Conservation (phyloP, 78 protist genomes). For the Tieghemostelium lacteum region DNA sequence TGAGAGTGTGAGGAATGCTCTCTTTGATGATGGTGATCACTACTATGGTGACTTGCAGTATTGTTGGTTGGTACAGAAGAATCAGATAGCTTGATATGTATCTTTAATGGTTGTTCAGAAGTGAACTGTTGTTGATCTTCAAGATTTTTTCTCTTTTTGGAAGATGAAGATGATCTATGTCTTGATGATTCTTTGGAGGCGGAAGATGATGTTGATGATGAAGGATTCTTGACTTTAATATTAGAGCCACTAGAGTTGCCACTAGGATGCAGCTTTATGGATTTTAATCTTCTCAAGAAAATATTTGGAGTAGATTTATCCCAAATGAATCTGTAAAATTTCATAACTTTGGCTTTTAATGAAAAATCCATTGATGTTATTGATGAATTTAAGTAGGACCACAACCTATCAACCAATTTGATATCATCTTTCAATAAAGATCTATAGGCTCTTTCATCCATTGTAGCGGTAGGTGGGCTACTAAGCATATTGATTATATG, state of each 20-base stretch:
- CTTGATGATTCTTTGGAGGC: background rate
- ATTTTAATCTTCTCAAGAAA: slow-evolving; percentile 4
- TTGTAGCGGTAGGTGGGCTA: slow-evolving; percentile 20
- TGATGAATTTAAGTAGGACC: slow-evolving; percentile 43
- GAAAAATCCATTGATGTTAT: slow-evolving; percentile 10
- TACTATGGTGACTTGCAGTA: background rate
- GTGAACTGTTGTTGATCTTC: background rate
- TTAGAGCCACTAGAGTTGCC: background rate
- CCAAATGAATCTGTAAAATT: slow-evolving; percentile 32
- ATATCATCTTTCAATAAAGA: slow-evolving; percentile 42
- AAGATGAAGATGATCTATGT: background rate
- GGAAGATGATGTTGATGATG: slow-evolving; percentile 4
- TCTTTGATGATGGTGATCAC: background rate
- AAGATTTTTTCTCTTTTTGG: slow-evolving; percentile 26
- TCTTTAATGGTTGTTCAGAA: slow-evolving; percentile 46
- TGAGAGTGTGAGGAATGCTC: background rate
- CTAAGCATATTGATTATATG: slow-evolving; percentile 13
- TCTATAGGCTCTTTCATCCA: slow-evolving; percentile 45
- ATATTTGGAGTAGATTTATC: slow-evolving; percentile 28
- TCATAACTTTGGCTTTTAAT: slow-evolving; percentile 6
- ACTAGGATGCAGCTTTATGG: background rate
- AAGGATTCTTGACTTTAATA: background rate
- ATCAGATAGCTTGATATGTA: slow-evolving; percentile 22
- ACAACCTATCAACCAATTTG: slow-evolving; percentile 40
- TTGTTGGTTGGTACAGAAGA: background rate